These are phyloP conservation scores for Agaricus blazei DNA, from an alignment of 768 basidiomycete genomes.

Conservation along the genomic window DNA sequence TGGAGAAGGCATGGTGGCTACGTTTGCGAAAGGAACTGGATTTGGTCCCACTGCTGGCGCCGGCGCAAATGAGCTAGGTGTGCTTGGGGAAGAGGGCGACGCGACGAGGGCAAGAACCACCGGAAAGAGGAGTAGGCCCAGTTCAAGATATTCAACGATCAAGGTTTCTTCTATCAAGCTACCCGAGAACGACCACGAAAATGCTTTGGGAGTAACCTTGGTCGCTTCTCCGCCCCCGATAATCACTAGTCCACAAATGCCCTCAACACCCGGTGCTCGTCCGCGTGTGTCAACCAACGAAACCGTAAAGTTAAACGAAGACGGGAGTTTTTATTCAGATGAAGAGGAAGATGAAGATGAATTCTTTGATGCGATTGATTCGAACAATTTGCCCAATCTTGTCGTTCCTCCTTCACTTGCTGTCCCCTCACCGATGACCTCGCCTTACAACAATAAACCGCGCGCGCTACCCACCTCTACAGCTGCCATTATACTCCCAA, in stretches of 20 bases:
- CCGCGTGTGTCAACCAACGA: background rate
- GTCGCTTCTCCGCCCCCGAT: too few species aligned
- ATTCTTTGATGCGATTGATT: constrained; percentile 95
- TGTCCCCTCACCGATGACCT: too few species aligned
- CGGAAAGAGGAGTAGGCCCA: background rate
- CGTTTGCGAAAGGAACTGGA: background rate
- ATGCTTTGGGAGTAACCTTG: background rate
- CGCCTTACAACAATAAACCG: too few species aligned
- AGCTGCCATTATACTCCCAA: too few species aligned
- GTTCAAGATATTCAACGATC: constrained; percentile 1
- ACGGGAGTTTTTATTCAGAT: constrained; percentile 10
- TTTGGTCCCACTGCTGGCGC: too few species aligned
- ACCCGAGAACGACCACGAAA: background rate
- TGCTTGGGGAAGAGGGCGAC: constrained; percentile 10
- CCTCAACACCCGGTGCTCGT: too few species aligned
- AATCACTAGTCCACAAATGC: too few species aligned
- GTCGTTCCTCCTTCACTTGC: constrained; percentile 51
- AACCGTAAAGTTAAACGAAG: background rate
- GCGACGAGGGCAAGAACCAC: background rate
- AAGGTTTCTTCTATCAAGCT: background rate
- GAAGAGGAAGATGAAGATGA: constrained; percentile 62
- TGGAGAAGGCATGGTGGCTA: constrained; percentile 12
- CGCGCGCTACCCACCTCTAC: too few species aligned
- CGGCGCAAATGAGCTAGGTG: constrained; percentile 5
- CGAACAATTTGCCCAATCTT: constrained; percentile 71